Percentiles rank a stretch among this genome's conserved stretches.
These are phyloP conservation scores for Solanum chiquidenum DNA, from an alignment of 257 asterid species.

Conservation along the genomic window DNA sequence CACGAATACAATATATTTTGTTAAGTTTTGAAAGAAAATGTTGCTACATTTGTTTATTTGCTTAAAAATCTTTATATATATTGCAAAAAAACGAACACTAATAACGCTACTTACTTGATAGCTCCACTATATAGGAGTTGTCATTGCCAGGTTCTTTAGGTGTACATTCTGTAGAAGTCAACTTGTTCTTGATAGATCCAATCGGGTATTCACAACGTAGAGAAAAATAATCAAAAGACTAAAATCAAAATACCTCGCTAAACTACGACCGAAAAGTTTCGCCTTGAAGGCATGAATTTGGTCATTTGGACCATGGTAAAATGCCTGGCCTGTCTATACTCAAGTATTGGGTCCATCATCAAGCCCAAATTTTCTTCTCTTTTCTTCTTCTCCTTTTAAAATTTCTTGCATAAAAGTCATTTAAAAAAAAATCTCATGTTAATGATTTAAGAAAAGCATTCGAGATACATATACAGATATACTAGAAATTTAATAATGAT, in stretches of 20 bases:
- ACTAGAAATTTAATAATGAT: not conserved
- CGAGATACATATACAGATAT: not conserved
- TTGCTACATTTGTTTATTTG: no score
- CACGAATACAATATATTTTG: no score
- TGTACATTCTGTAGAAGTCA: not conserved
- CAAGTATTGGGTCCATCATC: not conserved
- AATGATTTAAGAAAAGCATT: not conserved
- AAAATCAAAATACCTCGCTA: no score
- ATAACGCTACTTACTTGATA: not conserved
- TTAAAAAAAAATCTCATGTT: not conserved
- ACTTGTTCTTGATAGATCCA: not conserved
- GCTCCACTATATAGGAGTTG: not conserved
- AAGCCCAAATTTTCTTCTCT: not conserved
- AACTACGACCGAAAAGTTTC: not conserved
- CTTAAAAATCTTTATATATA: no score
- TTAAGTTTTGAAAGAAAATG: not conserved
- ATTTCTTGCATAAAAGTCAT: not conserved
- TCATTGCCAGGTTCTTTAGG: not conserved
- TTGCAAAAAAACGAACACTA: not conserved
- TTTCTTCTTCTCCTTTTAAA: not conserved
- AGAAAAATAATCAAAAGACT: no score
- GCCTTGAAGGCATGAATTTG: not conserved
- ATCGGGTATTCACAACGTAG: no score
- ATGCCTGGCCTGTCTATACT: not conserved
- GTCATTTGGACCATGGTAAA: not conserved